phyloP scores from a whole-genome alignment of 306 rosid genomes.

The Prunus davidiana region DNA sequence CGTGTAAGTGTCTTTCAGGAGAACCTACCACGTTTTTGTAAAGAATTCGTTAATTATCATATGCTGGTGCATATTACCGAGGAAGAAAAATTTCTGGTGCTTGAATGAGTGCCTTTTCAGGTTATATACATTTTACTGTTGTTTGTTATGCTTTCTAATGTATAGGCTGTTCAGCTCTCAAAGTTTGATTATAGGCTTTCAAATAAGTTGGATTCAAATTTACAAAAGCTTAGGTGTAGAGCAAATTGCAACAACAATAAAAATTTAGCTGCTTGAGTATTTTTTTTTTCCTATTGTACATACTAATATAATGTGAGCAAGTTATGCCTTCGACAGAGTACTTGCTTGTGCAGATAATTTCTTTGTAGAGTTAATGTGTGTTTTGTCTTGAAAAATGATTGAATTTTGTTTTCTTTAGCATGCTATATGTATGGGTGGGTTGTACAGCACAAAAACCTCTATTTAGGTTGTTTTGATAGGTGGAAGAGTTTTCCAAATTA shows the following conservation, averaged over 20 bases:
- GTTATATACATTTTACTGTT: slow-evolving; percentile 15
- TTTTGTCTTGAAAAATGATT: neutral
- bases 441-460: neutral
- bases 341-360: too few species aligned
- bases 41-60: neutral
- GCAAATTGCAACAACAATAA: slow-evolving; percentile 7
- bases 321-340: neutral
- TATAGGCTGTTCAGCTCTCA: slow-evolving; percentile 68
- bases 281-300: slow-evolving; percentile 18
- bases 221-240: slow-evolving; percentile 85
- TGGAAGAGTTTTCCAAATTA: neutral
- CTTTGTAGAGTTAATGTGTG: neutral
- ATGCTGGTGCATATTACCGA: neutral
- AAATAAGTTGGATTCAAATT: slow-evolving; percentile 53
- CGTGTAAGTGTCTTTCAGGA: slow-evolving; percentile 46
- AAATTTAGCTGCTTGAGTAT: neutral
- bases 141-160: slow-evolving; percentile 5
- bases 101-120: neutral
- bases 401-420: neutral
- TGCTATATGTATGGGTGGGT: neutral
- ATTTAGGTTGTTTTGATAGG: slow-evolving; percentile 1
- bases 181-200: slow-evolving; percentile 96
- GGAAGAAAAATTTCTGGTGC: neutral
- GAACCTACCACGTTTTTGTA: neutral
- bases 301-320: neutral